Evolutionary conservation across 2,329 filamentous ascomycete species (phyloP), one percentile per base, ranked within the genome.

Genomic region (Gremmenia infestans): DNA sequence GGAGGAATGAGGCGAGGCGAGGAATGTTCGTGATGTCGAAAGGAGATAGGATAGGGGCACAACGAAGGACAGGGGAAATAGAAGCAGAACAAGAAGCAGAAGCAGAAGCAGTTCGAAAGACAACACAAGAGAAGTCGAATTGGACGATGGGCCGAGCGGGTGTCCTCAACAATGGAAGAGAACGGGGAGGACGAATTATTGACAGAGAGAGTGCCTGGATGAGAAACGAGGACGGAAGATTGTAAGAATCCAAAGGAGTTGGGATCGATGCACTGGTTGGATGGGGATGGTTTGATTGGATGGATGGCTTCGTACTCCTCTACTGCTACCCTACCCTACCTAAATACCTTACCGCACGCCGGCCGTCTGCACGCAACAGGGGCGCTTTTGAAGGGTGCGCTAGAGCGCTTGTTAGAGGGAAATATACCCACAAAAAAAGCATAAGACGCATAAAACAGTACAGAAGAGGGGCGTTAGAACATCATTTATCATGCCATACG

Each of bases 21-120:
- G 58, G 57, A 61, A 60, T 59, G 57, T 54, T 60, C 56, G 47
- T 23, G 58, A 52, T 52, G 39, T 14, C 43, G 35, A 32, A 42
- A 50, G 25, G 17, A 43, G 7, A 36, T 50, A 25, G 39, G 39
- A 22, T 25, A 45, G 50, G 42, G 51, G 50, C 32, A 39, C 52
- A 64, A 65, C 47, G 60, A 63, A 60, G 47, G 59, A 62, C 62
- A 60, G 54, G 46, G 46, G 50, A 46, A 46, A 52, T 43, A 56
- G 45, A 60, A 54, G 40, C 50, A 36, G 54, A 53, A 54, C 35
- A 52, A 56, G 36, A 48, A 45, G 42, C 45, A 45, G 48, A 54
- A 22, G 48, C 43, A 49, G 40, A 46, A 36, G 39, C 43, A 17
- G 50, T 17, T 22, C 17, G 42, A 45, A 43, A 46, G 48, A 47